Conservation (phyloP, 2,329 filamentous ascomycete genomes). For the Fusarium lateritium region DNA sequence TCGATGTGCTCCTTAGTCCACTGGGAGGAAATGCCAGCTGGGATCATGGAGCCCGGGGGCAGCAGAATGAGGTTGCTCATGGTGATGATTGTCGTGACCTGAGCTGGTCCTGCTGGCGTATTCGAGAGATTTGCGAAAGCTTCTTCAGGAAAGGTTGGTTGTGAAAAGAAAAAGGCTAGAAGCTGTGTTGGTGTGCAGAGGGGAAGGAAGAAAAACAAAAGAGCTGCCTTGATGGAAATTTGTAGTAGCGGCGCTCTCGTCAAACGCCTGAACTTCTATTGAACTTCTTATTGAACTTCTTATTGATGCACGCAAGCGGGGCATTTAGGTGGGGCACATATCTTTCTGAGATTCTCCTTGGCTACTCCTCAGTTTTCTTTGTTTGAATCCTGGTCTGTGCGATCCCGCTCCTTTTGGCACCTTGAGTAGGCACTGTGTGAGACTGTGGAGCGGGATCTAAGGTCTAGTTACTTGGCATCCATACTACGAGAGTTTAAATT, state of each 20-base stretch:
- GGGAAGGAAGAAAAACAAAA: constrained; percentile 1
- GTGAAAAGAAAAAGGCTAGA: neutral
- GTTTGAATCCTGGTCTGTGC: constrained; percentile 15
- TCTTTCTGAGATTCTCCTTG: constrained; percentile 12
- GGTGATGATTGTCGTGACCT: constrained; percentile 2
- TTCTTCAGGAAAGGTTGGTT: neutral
- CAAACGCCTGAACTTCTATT: constrained; percentile 2
- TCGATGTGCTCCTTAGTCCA: constrained; percentile 27
- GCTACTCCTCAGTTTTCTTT: constrained; percentile 16
- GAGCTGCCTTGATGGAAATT: constrained; percentile 5
- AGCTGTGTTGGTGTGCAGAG: neutral
- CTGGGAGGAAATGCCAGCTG: neutral
- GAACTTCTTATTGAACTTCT: constrained; percentile 7
- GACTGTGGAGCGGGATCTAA: neutral
- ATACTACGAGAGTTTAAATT: too few relatives aligned
- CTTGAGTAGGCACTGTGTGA: neutral
- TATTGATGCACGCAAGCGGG: constrained; percentile 23
- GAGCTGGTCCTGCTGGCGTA: constrained; percentile 6
- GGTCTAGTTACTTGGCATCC: neutral
- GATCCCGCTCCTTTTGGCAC: neutral
- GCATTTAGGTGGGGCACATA: constrained; percentile 15
- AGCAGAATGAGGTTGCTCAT: constrained; percentile 13
- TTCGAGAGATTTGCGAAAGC: neutral
- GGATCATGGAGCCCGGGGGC: neutral
- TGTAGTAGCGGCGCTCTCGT: constrained; percentile 16